Base-by-base conservation (phyloP, 176 grass and related monocot species). In the Triticum timopheevii region DNA sequence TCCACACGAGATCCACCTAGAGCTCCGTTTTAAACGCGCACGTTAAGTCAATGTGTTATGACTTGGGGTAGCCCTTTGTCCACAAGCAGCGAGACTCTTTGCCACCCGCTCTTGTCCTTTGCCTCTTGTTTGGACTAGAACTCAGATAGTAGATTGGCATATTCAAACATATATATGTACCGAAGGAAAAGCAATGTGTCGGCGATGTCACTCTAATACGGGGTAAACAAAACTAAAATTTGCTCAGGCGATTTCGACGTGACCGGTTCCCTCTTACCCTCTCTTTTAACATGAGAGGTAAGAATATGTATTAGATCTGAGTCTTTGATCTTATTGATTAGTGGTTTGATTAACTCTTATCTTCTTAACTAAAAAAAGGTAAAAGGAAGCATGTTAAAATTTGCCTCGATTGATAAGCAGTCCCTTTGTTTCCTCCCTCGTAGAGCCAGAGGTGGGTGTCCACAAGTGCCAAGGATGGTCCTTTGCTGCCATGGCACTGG, bases 41-140 rank as follows among this genome's bases (percentile, higher is more conserved):
- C 7, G 65, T 19, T 3, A 42, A 72, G 36, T 88, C 81, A 84
- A 84, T 31, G 54, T 73, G 36, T 22, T 42, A 58, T 13, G 61
- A 66, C 47, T 49, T 33, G 9, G 9, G 15, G 61, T 10, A 49
- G 17, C 25, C 23, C 13, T 52, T 40, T 58, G 56, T 42, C 42
- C 24, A 80, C 42, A n/a, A 7, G 31, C 66, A 25, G 4, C 1
- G 68, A 36, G 27, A 22, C 76, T 17, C 25, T 73, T 58, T 19
- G 16, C 52, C 62, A 80, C 82, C 82, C 0, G 33, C 61, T 44
- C 87, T 61, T 81, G 82, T 89, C 69, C 69, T 75, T 67, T 35
- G 44, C 45, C 47, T 68, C 69, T 89, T 75, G 61, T 81, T 81
- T 47, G 40, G 10, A 73, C 11, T 44, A 36, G 69, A 39, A 39